Evolutionary conservation across 2,329 filamentous ascomycete genomes (phyloP).

Genomic region (Aspergillus intermedius): DNA sequence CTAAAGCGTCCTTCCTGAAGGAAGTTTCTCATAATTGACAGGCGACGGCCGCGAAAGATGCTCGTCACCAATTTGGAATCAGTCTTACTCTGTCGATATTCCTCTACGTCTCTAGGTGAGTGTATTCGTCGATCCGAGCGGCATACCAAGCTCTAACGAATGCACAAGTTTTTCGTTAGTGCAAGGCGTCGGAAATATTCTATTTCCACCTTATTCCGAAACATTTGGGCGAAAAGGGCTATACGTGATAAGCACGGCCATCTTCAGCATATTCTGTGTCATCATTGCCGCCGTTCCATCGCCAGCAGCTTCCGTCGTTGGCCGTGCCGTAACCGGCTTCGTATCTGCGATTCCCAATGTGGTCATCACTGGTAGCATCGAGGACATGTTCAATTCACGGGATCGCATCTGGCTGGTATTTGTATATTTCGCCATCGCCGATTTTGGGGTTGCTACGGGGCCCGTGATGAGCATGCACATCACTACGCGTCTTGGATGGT

Average conservation of each 20-base stretch:
- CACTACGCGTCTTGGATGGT: constrained; percentile 31
- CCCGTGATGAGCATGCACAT: constrained; percentile 40
- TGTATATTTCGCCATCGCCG: constrained; percentile 36
- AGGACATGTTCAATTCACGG: constrained; percentile 43
- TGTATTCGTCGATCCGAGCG: background rate
- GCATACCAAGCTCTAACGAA: background rate
- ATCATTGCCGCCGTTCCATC: constrained; percentile 30
- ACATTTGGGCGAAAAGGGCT: constrained; percentile 26
- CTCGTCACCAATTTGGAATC: constrained; percentile 10
- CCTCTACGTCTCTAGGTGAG: constrained; percentile 15
- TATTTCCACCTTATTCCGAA: constrained; percentile 28
- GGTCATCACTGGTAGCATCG: constrained; percentile 42
- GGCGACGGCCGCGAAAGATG: constrained; percentile 11
- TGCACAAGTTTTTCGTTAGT: constrained; percentile 16
- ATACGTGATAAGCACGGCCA: constrained; percentile 19
- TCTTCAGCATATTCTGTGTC: constrained; percentile 22
- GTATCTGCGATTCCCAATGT: constrained; percentile 43
- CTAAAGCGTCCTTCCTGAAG: background rate
- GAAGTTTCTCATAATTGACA: constrained; percentile 4
- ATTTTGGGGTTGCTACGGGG: constrained; percentile 36
- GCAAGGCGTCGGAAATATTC: constrained; percentile 21
- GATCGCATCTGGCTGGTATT: constrained; percentile 42
- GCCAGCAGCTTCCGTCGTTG: constrained; percentile 28
- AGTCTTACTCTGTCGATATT: constrained; percentile 11
- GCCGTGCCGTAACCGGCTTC: constrained; percentile 38